A percentile compares a stretch with the other conserved stretches of the same genome.
Conservation (phyloP, 2,329 filamentous ascomycete species). For the Calonectria fujianensis region DNA sequence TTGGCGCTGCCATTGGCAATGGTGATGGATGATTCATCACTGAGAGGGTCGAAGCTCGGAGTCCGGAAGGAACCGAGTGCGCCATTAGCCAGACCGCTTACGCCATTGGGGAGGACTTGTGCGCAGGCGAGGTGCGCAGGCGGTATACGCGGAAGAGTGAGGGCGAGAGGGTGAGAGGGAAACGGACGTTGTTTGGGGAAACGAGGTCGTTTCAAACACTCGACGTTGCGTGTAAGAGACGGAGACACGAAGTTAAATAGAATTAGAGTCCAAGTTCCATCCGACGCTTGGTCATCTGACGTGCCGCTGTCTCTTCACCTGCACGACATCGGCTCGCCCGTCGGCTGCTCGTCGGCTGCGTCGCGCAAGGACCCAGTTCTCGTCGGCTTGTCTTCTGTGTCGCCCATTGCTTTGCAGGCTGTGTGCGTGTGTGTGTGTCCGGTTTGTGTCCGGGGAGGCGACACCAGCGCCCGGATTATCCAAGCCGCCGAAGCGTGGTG, state of each 20-base stretch:
- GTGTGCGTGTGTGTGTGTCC: neutral
- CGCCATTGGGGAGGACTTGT: slow-evolving; percentile 24
- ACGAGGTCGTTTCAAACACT: neutral
- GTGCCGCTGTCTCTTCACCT: slow-evolving; percentile 22
- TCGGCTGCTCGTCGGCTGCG: slow-evolving; percentile 35
- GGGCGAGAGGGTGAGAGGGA: neutral
- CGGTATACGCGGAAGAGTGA: neutral
- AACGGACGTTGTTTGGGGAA: neutral
- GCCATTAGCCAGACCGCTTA: slow-evolving; percentile 38
- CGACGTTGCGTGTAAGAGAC: slow-evolving; percentile 4
- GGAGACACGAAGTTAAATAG: neutral
- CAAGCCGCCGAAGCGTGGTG: neutral
- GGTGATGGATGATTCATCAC: slow-evolving; percentile 40
- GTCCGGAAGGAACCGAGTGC: slow-evolving; percentile 30
- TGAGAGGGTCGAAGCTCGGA: slow-evolving; percentile 26
- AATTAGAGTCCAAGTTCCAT: slow-evolving; percentile 7
- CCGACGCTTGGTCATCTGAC: slow-evolving; percentile 27
- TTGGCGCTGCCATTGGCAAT: slow-evolving; percentile 15
- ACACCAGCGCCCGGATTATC: neutral
- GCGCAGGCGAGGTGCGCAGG: neutral
- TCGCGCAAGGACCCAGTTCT: slow-evolving; percentile 7
- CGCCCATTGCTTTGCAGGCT: neutral
- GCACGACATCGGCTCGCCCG: slow-evolving; percentile 32
- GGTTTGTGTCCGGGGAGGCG: slow-evolving; percentile 7
- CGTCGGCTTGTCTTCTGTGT: slow-evolving; percentile 30